A percentile compares a stretch with the other conserved stretches of the same genome.
Conservation (phyloP, 2,329 filamentous ascomycete species). For the Venturia pyrina region DNA sequence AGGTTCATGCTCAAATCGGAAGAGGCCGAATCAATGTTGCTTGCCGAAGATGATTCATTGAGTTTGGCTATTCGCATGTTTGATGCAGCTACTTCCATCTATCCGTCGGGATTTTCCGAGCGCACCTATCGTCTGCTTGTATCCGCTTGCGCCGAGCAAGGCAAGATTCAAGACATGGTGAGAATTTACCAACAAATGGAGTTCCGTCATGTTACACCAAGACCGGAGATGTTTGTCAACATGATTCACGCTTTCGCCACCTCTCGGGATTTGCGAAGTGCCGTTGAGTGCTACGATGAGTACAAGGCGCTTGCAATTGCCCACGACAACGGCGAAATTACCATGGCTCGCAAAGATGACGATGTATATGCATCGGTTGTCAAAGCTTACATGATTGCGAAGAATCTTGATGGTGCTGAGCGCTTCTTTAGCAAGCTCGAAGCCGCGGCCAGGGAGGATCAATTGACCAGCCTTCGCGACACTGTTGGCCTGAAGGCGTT, state of each 20-base stretch:
- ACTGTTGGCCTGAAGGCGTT: constrained; percentile 65
- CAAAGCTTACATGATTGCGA: constrained; percentile 75
- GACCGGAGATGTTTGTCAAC: constrained; percentile 72
- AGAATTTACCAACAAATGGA: constrained; percentile 90
- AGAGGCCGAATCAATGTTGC: constrained; percentile 76
- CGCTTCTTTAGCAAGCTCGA: constrained; percentile 79
- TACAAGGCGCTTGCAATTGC: constrained; percentile 84
- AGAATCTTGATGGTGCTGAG: constrained; percentile 69
- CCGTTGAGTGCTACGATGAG: constrained; percentile 90
- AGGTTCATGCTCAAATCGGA: constrained; percentile 84
- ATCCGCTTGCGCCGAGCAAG: constrained; percentile 73
- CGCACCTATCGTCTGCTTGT: constrained; percentile 81
- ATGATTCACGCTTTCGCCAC: constrained; percentile 94
- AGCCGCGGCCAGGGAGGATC: constrained; percentile 39
- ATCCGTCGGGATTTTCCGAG: constrained; percentile 58
- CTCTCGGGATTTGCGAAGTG: constrained; percentile 71
- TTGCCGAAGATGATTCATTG: constrained; percentile 79
- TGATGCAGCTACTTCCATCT: constrained; percentile 57
- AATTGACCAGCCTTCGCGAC: constrained; percentile 56
- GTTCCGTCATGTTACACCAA: constrained; percentile 59
- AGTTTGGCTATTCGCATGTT: constrained; percentile 80
- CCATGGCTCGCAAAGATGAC: constrained; percentile 63
- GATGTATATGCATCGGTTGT: constrained; percentile 87
- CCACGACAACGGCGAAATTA: constrained; percentile 63
- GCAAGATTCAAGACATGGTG: constrained; percentile 79